Conservation (phyloP, 768 basidiomycete genomes). For the Kwoniella sp. region DNA sequence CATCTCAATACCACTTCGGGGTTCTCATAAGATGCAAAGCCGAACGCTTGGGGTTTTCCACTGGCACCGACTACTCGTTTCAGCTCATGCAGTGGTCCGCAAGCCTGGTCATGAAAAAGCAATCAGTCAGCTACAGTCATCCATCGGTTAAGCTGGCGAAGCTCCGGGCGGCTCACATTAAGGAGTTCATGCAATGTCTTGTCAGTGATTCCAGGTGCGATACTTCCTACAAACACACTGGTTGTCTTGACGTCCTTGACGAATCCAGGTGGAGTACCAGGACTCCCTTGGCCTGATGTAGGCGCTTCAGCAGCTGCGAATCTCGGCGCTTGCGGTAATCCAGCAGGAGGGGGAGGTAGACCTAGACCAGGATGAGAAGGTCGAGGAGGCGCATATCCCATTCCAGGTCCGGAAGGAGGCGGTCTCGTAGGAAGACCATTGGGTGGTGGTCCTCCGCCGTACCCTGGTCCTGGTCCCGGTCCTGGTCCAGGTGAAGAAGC, state of each 20-base stretch:
- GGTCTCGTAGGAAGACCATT: slow-evolving; percentile 30
- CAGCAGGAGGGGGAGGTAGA: slow-evolving; percentile 31
- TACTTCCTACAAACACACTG: slow-evolving; percentile 87
- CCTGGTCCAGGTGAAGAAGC: background rate
- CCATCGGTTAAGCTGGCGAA: background rate
- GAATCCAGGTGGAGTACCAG: slow-evolving; percentile 41
- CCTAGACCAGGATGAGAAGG: slow-evolving; percentile 42
- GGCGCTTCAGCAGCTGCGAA: slow-evolving; percentile 3
- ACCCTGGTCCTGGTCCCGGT: background rate
- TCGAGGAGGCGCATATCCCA: slow-evolving; percentile 14
- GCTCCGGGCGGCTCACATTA: slow-evolving; percentile 54
- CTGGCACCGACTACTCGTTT: slow-evolving; percentile 89
- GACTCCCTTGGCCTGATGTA: background rate
- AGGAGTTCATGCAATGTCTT: slow-evolving; percentile 75
- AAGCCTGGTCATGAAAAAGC: slow-evolving; percentile 63
- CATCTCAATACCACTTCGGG: slow-evolving; percentile 86
- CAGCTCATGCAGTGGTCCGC: slow-evolving; percentile 84
- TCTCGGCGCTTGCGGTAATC: slow-evolving; percentile 37
- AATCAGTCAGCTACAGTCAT: background rate
- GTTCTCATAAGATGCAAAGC: slow-evolving; percentile 93
- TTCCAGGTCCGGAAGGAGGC: slow-evolving; percentile 22
- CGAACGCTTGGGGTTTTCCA: slow-evolving; percentile 93
- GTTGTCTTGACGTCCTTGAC: slow-evolving; percentile 62
- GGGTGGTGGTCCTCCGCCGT: background rate
- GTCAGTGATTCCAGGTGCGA: slow-evolving; percentile 89